These are phyloP conservation scores for Boechera divaricarpa DNA, from an alignment of 345 rosid species.

Conservation along the genomic window DNA sequence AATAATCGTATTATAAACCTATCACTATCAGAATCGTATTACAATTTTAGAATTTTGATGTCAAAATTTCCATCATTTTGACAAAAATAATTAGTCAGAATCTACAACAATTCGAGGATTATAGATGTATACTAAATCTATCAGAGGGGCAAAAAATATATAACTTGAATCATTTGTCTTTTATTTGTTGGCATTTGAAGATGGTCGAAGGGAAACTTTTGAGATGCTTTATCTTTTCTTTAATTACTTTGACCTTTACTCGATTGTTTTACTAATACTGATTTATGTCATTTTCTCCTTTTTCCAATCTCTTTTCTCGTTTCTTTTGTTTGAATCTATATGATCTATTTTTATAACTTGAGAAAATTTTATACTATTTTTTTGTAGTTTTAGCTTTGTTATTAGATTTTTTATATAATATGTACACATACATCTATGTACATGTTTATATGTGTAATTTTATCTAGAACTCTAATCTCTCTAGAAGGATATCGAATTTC, in stretches of 20 bases:
- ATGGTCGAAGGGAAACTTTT: conserved; percentile 26
- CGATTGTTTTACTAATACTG: conserved; percentile 21
- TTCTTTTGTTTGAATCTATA: neutral
- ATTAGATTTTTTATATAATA: no score
- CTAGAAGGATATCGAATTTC: neutral
- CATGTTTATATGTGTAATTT: neutral
- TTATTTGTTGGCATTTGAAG: conserved; percentile 30
- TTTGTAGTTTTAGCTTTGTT: neutral
- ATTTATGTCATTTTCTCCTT: conserved; percentile 26
- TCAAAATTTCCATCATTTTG: neutral
- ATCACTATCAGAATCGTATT: no score
- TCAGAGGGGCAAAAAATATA: neutral
- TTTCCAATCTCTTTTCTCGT: no score
- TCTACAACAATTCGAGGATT: neutral
- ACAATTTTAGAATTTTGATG: no score
- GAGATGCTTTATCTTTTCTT: conserved; percentile 18
- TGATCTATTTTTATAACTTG: conserved; percentile 3
- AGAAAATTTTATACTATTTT: neutral
- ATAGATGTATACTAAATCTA: neutral
- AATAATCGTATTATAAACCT: no score
- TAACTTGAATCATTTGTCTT: conserved; percentile 16
- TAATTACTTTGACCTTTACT: conserved; percentile 24
- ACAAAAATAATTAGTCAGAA: neutral
- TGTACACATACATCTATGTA: no score
- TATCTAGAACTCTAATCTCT: neutral